phyloP scores from a whole-genome alignment of 768 basidiomycete genomes.

The Lepiota brunneoincarnata region DNA sequence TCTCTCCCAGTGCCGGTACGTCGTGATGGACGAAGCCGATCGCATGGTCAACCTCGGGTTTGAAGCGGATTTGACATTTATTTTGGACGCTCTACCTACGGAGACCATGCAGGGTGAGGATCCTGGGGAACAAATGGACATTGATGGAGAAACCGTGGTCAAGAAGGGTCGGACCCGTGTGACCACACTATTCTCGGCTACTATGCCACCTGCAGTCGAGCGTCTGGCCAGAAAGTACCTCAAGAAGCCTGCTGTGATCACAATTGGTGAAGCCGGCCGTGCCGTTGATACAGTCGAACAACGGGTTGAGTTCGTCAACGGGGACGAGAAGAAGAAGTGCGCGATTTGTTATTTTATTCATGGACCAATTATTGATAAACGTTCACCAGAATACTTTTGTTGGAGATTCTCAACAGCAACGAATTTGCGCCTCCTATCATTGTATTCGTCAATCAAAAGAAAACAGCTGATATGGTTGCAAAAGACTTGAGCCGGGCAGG shows the following conservation, averaged over 20 bases:
- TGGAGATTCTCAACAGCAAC: conserved; percentile 91
- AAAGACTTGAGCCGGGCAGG: conserved; percentile 90
- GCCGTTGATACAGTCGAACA: conserved; percentile 99
- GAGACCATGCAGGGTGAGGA: conserved; percentile 90
- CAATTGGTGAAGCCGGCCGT: conserved; percentile 96
- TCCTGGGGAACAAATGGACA: conserved; percentile 70
- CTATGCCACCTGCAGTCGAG: conserved; percentile 98
- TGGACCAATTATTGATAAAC: conserved; percentile 7
- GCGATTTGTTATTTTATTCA: conserved; percentile 23
- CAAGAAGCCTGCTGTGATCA: conserved; percentile 89
- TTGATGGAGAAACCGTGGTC: conserved; percentile 64
- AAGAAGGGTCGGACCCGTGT: conserved; percentile 82
- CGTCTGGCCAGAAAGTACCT: conserved; percentile 94
- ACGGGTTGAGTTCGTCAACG: conserved; percentile 85
- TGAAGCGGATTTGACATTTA: conserved; percentile 91
- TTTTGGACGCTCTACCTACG: conserved; percentile 87
- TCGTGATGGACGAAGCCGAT: conserved; percentile 99
- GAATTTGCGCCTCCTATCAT: conserved; percentile 89
- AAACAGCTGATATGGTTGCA: conserved; percentile 97
- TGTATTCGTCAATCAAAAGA: conserved; percentile 99
- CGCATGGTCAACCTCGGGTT: conserved; percentile 99
- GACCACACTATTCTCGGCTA: conserved; percentile 97
- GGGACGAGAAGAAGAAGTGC: conserved; percentile 97
- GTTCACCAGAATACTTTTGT: conserved; percentile 65
- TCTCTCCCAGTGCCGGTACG: conserved; percentile 94